Evolutionary conservation across 352 stramenopile genomes (phyloP).

Genomic region (Globisporangium cystogenes): DNA sequence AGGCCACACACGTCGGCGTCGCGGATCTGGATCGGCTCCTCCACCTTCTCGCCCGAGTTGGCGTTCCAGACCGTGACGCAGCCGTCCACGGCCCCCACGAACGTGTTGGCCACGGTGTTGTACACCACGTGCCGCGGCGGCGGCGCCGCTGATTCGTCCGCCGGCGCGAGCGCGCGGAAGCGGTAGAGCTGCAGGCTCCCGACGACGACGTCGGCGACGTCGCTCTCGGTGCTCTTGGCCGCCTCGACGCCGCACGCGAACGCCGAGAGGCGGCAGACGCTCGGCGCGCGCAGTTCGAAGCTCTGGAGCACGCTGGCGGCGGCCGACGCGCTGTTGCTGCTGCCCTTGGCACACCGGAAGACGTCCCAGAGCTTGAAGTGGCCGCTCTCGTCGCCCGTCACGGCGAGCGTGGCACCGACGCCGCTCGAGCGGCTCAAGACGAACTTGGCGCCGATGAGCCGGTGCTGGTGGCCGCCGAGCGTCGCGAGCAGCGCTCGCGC

Average conservation of each 20-base stretch:
- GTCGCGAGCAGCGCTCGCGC: slow-evolving; percentile 42
- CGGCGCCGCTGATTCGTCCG: slow-evolving; percentile 19
- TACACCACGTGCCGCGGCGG: slow-evolving; percentile 44
- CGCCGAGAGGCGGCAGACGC: slow-evolving; percentile 35
- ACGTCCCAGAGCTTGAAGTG: slow-evolving; percentile 83
- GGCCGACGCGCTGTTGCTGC: slow-evolving; percentile 24
- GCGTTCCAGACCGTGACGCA: slow-evolving; percentile 62
- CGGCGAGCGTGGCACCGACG: slow-evolving; percentile 16
- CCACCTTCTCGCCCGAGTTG: slow-evolving; percentile 52
- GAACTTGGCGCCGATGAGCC: slow-evolving; percentile 63
- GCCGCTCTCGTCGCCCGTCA: slow-evolving; percentile 66
- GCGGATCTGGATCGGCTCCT: slow-evolving; percentile 41
- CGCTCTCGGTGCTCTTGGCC: slow-evolving; percentile 9
- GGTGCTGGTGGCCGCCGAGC: slow-evolving; percentile 56
- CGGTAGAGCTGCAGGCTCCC: slow-evolving; percentile 50
- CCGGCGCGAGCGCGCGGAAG: slow-evolving; percentile 38
- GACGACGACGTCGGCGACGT: slow-evolving; percentile 39
- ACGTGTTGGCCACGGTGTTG: slow-evolving; percentile 54
- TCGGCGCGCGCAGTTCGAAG: slow-evolving; percentile 42
- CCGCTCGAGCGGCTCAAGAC: slow-evolving; percentile 24
- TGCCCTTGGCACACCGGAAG: slow-evolving; percentile 27
- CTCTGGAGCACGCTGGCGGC: slow-evolving; percentile 31
- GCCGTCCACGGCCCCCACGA: slow-evolving; percentile 50
- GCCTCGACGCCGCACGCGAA: slow-evolving; percentile 21
- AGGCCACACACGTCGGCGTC: slow-evolving; percentile 54